A percentile compares a stretch with the other conserved stretches of the same genome.
Conservation (phyloP, 192 early-diverging fungal genomes). For the Backusella parvicylindrica region DNA sequence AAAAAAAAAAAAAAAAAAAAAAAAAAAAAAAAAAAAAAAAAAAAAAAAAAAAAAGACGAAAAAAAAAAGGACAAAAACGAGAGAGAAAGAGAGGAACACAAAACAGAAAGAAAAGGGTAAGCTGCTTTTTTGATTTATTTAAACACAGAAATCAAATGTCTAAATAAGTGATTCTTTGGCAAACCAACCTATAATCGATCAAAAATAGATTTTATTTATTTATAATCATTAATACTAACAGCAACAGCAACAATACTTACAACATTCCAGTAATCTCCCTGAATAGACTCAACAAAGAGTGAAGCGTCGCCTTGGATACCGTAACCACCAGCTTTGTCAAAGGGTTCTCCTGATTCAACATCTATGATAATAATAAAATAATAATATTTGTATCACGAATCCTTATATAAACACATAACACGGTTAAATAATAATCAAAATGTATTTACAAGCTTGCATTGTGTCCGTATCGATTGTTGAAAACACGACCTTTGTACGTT, state of each 20-base stretch:
- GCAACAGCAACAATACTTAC: slow-evolving; percentile 36
- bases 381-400: slow-evolving; percentile 17
- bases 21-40: background rate
- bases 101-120: background rate
- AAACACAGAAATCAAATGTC: slow-evolving; percentile 12
- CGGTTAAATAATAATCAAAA: background rate
- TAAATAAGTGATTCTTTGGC: slow-evolving; percentile 26
- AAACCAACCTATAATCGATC: slow-evolving; percentile 27
- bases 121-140: slow-evolving; percentile 3
- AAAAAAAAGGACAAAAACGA: background rate
- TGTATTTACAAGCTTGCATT: slow-evolving; percentile 51
- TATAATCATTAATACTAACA: background rate
- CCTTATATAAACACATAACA: slow-evolving; percentile 26
- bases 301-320: slow-evolving; percentile 79
- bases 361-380: slow-evolving; percentile 21
- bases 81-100: background rate
- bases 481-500: slow-evolving; percentile 70
- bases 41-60: background rate
- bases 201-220: slow-evolving; percentile 1
- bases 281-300: slow-evolving; percentile 66
- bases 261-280: slow-evolving; percentile 87
- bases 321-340: slow-evolving; percentile 84
- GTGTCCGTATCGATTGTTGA: slow-evolving; percentile 53
- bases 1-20: background rate
- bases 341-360: slow-evolving; percentile 46